Evolutionary conservation across 805 yeast genomes (phyloP).

Genomic region (Metschnikowia anglica): DNA sequence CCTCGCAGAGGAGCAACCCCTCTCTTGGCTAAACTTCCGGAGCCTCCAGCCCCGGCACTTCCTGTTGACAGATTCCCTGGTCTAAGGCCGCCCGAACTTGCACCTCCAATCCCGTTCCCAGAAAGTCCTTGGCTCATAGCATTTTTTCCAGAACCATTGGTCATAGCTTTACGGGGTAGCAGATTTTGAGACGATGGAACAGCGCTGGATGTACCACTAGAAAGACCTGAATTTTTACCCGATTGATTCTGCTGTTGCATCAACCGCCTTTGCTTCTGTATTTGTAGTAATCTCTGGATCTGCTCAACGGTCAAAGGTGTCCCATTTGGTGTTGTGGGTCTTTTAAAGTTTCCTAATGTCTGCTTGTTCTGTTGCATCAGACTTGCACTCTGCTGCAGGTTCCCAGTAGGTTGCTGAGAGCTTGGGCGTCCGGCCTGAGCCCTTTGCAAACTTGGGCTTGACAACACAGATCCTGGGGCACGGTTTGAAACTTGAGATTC

Average conservation of each 20-base stretch:
- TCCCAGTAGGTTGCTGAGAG: conserved; percentile 1
- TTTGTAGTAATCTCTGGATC: conserved; percentile 53
- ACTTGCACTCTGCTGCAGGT: not conserved
- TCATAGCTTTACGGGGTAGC: conserved; percentile 1
- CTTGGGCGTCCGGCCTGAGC: conserved; percentile 3
- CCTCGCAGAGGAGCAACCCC: conserved; percentile 23
- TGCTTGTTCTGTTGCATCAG: conserved; percentile 15
- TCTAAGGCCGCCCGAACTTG: too few relatives aligned
- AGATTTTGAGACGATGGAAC: conserved; percentile 3
- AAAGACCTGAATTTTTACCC: not conserved
- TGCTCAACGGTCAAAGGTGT: conserved; percentile 61
- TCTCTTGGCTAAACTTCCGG: conserved; percentile 9
- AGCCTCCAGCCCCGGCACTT: not conserved
- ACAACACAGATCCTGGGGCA: not conserved
- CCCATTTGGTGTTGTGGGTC: conserved; percentile 53
- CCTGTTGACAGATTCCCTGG: not conserved
- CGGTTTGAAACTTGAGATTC: conserved; percentile 10
- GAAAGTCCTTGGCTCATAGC: not conserved
- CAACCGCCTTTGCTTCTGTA: conserved; percentile 50
- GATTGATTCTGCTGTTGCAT: conserved; percentile 36
- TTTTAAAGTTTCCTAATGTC: conserved; percentile 22
- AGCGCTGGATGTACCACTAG: not conserved
- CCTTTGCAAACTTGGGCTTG: conserved; percentile 3
- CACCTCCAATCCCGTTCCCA: not conserved
- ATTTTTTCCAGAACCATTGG: not conserved